Evolutionary conservation across 768 basidiomycete species (phyloP).

Genomic region (Flagelloscypha sp.): DNA sequence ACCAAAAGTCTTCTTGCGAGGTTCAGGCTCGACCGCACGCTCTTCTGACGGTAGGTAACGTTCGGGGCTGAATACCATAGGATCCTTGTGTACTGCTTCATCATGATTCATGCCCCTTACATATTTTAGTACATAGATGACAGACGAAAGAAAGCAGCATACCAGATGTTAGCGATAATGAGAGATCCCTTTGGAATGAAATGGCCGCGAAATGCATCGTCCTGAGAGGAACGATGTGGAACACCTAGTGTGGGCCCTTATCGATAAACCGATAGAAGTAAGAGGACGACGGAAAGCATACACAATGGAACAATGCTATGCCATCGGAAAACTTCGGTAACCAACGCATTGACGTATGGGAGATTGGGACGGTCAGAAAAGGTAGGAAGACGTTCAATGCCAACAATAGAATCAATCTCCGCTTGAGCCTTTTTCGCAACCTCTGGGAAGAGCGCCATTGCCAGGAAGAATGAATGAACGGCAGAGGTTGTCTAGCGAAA

Average conservation of each 20-base stretch:
- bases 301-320: conserved; percentile 32
- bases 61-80: conserved; percentile 50
- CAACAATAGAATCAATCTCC: conserved; percentile 54
- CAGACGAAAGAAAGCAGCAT: background rate
- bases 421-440: conserved; percentile 50
- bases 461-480: conserved; percentile 54
- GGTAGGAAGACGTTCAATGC: conserved; percentile 51
- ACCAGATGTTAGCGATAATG: conserved; percentile 18
- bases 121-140: conserved; percentile 8
- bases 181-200: conserved; percentile 23
- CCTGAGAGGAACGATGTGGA: background rate
- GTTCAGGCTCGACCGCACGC: conserved; percentile 41
- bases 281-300: background rate
- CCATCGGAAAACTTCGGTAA: conserved; percentile 51
- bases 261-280: too few relatives aligned
- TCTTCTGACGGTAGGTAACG: conserved; percentile 44
- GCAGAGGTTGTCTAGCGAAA: conserved; percentile 48
- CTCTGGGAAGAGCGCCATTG: conserved; percentile 49
- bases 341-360: conserved; percentile 54
- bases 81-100: conserved; percentile 42
- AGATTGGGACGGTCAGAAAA: conserved; percentile 49
- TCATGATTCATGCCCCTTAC: conserved; percentile 52
- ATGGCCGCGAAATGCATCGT: conserved; percentile 13
- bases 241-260: background rate
- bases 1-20: conserved; percentile 56